A percentile compares a stretch with the other conserved stretches of the same genome.
phyloP scores from a whole-genome alignment of 164 flowering plant species.

The Piper longum region DNA sequence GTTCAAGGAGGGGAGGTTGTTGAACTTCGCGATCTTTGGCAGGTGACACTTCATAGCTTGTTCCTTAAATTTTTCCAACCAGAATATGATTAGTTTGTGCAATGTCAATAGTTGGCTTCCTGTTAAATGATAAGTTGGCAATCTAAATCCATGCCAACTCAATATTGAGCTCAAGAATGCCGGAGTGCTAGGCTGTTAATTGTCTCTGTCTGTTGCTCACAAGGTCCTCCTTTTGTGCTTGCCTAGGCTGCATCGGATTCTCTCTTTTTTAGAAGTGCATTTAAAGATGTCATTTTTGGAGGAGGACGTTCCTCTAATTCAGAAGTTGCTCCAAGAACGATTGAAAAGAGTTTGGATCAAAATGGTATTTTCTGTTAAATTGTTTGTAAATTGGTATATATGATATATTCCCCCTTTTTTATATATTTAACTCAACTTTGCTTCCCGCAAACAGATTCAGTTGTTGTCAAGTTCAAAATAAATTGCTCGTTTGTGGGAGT shows the following conservation, averaged over 20 bases:
- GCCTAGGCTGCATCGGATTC: conserved; percentile 69
- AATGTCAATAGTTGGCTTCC: not conserved
- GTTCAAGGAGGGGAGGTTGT: conserved; percentile 40
- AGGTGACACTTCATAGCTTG: conserved; percentile 27
- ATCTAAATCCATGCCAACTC: not conserved
- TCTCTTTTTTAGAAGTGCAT: conserved; percentile 73
- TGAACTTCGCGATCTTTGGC: conserved; percentile 86
- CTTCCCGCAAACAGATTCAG: conserved; percentile 32
- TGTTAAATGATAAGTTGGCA: not conserved
- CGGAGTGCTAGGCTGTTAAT: not conserved
- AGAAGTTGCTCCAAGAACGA: conserved; percentile 26
- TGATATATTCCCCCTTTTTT: not conserved
- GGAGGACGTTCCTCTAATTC: conserved; percentile 19
- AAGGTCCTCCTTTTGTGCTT: not conserved
- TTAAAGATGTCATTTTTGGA: conserved; percentile 77
- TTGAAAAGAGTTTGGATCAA: conserved; percentile 21
- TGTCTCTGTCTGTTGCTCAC: not conserved
- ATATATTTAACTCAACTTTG: not conserved
- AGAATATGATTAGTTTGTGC: no score
- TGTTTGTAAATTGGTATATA: not conserved
- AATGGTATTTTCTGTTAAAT: conserved; percentile 31
- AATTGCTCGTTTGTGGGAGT: conserved; percentile 68
- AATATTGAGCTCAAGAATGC: not conserved
- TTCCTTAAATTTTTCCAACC: no score
- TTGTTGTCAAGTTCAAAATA: conserved; percentile 67